phyloP scores from a whole-genome alignment of 331 rosid species.

The Stylosanthes scabra region DNA sequence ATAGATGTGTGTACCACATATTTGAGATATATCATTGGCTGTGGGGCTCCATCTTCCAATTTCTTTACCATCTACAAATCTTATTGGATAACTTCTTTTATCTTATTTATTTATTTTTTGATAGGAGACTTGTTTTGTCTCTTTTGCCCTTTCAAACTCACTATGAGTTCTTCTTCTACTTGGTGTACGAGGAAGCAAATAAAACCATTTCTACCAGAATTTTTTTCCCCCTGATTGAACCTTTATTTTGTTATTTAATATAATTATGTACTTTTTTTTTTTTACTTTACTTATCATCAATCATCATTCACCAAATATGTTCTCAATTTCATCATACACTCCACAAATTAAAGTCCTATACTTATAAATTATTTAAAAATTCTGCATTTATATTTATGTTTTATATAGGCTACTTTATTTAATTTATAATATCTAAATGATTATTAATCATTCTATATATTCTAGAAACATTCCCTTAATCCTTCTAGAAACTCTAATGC shows the following conservation, averaged over 20 bases:
- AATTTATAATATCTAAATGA: neutral
- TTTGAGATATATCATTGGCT: slow-evolving; percentile 19
- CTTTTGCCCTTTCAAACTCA: neutral
- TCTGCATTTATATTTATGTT: neutral
- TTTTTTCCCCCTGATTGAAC: neutral
- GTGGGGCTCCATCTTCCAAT: slow-evolving; percentile 11
- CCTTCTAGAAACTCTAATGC: slow-evolving; percentile 25
- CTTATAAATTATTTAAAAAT: neutral
- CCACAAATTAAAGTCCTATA: no score
- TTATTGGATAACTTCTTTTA: neutral
- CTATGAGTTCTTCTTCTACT: neutral
- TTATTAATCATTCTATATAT: neutral
- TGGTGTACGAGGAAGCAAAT: neutral
- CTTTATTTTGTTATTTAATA: neutral
- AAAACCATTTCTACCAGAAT: neutral
- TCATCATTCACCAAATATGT: no score
- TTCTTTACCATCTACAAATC: neutral
- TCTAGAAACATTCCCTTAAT: slow-evolving; percentile 13
- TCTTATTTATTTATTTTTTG: no score
- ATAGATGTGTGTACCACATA: neutral
- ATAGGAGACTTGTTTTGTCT: neutral
- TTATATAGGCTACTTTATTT: neutral
- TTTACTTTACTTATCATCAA: no score
- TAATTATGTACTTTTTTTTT: neutral
- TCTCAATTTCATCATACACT: no score